Evolutionary conservation across 2,329 filamentous ascomycete genomes (phyloP).

Genomic region (Pestalotiopsis sp.): DNA sequence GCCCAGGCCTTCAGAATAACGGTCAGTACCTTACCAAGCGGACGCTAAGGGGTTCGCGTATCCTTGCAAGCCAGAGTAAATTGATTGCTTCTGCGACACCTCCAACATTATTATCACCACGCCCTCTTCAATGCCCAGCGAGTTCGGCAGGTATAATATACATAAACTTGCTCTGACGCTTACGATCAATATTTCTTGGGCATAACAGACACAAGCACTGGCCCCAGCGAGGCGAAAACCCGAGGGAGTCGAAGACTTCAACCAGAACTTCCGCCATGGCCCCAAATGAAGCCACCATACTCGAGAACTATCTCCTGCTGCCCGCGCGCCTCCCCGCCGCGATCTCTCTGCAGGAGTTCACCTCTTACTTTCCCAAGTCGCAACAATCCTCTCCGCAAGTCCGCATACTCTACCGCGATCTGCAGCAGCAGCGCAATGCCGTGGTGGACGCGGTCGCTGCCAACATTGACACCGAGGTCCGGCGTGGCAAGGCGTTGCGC

Average conservation of each 20-base stretch:
- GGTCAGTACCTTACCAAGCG: neutral
- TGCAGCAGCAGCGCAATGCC: conserved; percentile 71
- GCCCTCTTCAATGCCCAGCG: neutral
- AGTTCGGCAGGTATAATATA: too few relatives aligned
- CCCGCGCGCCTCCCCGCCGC: conserved; percentile 74
- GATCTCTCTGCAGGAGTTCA: conserved; percentile 74
- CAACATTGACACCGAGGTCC: conserved; percentile 66
- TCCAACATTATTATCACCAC: neutral
- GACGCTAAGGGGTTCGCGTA: conserved; percentile 5
- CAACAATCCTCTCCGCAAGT: conserved; percentile 67
- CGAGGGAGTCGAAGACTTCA: neutral
- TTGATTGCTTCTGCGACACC: neutral
- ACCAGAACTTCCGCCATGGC: conserved; percentile 53
- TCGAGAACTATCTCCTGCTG: conserved; percentile 75
- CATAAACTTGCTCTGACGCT: neutral
- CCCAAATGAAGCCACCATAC: conserved; percentile 72
- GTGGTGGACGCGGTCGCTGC: conserved; percentile 66
- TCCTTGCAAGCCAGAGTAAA: neutral
- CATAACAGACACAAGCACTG: neutral
- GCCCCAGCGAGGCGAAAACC: neutral
- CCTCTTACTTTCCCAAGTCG: conserved; percentile 70
- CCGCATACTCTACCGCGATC: conserved; percentile 72
- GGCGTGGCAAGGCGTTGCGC: conserved; percentile 57
- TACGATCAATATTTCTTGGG: neutral
- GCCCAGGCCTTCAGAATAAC: neutral